Conservation (phyloP, 768 basidiomycete genomes). For the Mycena capillaripes region DNA sequence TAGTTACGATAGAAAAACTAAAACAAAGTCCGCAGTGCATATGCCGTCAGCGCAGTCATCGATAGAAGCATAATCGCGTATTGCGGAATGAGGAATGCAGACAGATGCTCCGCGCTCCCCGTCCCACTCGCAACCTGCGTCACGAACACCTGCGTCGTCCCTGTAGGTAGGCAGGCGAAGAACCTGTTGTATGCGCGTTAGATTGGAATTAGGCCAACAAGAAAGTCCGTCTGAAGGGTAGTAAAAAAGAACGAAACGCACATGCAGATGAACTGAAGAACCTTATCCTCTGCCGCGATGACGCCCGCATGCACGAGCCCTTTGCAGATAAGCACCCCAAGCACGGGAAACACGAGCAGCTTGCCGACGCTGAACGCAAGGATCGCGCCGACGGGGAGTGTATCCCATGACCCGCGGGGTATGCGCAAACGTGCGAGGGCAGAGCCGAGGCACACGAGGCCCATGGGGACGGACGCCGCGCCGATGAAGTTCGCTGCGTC, state of each 20-base stretch:
- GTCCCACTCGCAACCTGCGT: constrained; percentile 62
- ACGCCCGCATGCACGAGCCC: constrained; percentile 63
- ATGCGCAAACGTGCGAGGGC: constrained; percentile 70
- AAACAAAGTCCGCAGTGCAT: constrained; percentile 30
- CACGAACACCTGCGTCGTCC: constrained; percentile 54
- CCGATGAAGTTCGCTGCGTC: constrained; percentile 67
- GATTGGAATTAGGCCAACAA: too few relatives aligned
- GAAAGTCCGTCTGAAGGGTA: too few relatives aligned
- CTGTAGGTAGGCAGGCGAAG: constrained; percentile 13
- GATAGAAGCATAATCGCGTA: constrained; percentile 42
- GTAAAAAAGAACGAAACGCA: background rate
- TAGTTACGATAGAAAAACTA: too few relatives aligned
- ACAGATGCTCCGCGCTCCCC: constrained; percentile 58
- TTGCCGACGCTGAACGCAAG: constrained; percentile 64
- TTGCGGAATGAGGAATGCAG: constrained; percentile 59
- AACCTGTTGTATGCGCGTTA: background rate
- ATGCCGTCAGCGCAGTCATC: constrained; percentile 41
- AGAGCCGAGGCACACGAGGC: constrained; percentile 67
- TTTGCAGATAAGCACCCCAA: constrained; percentile 71
- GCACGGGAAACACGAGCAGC: constrained; percentile 68
- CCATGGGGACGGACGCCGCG: constrained; percentile 66
- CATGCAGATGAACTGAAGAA: constrained; percentile 66
- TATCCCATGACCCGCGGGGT: constrained; percentile 47
- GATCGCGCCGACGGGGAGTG: constrained; percentile 64
- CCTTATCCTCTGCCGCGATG: constrained; percentile 65